Base-by-base conservation (phyloP, 2,329 filamentous ascomycete genomes). In the Zymoseptoria brevis region DNA sequence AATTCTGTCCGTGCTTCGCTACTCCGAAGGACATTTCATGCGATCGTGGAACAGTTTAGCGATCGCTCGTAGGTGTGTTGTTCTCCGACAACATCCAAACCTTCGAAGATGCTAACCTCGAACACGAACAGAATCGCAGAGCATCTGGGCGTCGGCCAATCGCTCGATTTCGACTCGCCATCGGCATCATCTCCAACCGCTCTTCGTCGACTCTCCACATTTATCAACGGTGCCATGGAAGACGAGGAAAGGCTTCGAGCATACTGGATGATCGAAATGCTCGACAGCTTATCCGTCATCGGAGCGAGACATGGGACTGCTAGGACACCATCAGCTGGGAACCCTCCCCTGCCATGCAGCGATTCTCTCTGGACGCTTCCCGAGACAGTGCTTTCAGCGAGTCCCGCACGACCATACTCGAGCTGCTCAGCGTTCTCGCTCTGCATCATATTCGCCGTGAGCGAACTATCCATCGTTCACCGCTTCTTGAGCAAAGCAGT, bases 191-290 rank as follows among this genome's bases (percentile, higher is more conserved):
- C 57, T 16, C 57, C 57, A 9, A 58, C 57, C 22, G 52, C 57
- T 26, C 50, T 58, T 13, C 56, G 57, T 19, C 53, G 59, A 19
- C 54, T 58, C 53, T 54, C 59, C 3, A 53, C 53, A n/a, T 52
- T 55, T 35, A 57, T 56, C 9, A 64, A 65, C 13, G 69, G 70
- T 1, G 59, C 72, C 1, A 69, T 74, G 16, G 69, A 73, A 24
- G 67, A 68, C 29, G 72, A 75, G 63, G 73, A 73, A 57, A 65
- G 66, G 30, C 71, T 74, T 19, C 65, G 73, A 58, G 72, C 72
- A 26, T 74, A 72, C 57, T 74, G 73, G 72, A 74, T 74, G 72
- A 71, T 68, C 4, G 70, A 74, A 64, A 69, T 73, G 19, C 66
- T 74, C 3, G 72, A 74, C 54, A 68, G 67, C 26, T 69, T 72